Conservation (phyloP, 441 rosid genomes). For the Metrosideros polymorpha region DNA sequence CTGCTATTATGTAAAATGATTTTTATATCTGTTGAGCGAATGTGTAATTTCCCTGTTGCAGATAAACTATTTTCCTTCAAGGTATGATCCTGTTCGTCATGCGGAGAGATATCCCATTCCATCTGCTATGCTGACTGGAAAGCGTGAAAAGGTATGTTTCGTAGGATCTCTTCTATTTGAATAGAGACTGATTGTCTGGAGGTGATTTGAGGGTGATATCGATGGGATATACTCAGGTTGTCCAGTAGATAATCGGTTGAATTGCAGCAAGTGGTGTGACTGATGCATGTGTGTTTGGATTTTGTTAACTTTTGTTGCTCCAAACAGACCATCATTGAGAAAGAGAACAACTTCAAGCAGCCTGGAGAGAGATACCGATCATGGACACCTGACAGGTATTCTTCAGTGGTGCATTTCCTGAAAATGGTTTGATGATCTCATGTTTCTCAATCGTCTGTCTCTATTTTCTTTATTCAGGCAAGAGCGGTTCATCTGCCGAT, state of each 20-base stretch:
- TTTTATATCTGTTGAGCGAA: not conserved
- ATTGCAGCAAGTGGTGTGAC: not conserved
- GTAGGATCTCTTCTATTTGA: not conserved
- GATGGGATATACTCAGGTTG: not conserved
- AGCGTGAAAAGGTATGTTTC: not conserved
- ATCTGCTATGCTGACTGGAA: not conserved
- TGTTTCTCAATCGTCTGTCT: not conserved
- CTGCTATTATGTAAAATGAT: not conserved
- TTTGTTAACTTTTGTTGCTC: not conserved
- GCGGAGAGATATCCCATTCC: not conserved
- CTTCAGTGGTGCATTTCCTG: not conserved
- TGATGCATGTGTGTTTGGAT: not conserved
- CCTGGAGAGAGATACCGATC: not conserved
- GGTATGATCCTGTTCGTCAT: not conserved
- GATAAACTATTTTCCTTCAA: not conserved
- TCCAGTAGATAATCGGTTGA: not conserved
- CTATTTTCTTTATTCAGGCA: slow-evolving; percentile 33
- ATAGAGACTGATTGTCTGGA: not conserved
- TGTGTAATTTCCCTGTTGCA: not conserved
- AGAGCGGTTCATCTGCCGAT: slow-evolving; percentile 69
- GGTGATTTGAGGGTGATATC: not conserved
- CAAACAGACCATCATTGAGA: not conserved
- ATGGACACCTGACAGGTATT: not conserved
- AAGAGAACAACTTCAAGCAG: slow-evolving; percentile 2
- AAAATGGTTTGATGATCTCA: not conserved